These are phyloP conservation scores for Sinapis alba DNA, from an alignment of 441 rosid species.

Conservation along the genomic window DNA sequence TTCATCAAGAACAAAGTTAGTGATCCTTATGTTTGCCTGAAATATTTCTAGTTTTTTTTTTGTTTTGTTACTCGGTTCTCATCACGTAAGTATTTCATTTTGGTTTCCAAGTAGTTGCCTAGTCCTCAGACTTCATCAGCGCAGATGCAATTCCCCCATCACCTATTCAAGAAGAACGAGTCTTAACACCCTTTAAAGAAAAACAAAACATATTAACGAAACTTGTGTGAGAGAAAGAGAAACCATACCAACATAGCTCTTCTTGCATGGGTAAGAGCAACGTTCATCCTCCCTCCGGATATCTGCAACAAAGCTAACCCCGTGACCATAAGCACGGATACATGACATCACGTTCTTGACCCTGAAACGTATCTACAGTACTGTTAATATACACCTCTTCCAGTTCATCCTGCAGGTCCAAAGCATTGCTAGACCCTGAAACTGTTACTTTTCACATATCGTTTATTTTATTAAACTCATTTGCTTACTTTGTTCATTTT, in stretches of 20 bases:
- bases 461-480: too few species aligned
- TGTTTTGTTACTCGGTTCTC: not conserved
- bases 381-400: too few species aligned
- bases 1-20: slow-evolving; percentile 1
- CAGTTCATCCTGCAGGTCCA: too few species aligned
- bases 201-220: not conserved
- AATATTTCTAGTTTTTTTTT: not conserved
- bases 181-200: not conserved
- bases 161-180: slow-evolving; percentile 52
- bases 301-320: slow-evolving; percentile 97
- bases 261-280: slow-evolving; percentile 97
- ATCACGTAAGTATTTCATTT: not conserved
- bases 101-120: not conserved
- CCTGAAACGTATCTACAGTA: slow-evolving; percentile 97
- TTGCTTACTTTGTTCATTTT: too few species aligned
- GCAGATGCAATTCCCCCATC: slow-evolving; percentile 92
- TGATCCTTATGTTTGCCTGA: not conserved
- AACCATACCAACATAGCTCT: slow-evolving; percentile 88
- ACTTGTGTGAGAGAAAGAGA: not conserved
- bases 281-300: slow-evolving; percentile 94
- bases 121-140: slow-evolving; percentile 78
- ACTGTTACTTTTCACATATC: too few species aligned
- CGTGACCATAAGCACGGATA: slow-evolving; percentile 91
- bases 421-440: too few species aligned
- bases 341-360: slow-evolving; percentile 99